Evolutionary conservation across 2,329 filamentous ascomycete genomes (phyloP).

Genomic region (Microdochium paspali): DNA sequence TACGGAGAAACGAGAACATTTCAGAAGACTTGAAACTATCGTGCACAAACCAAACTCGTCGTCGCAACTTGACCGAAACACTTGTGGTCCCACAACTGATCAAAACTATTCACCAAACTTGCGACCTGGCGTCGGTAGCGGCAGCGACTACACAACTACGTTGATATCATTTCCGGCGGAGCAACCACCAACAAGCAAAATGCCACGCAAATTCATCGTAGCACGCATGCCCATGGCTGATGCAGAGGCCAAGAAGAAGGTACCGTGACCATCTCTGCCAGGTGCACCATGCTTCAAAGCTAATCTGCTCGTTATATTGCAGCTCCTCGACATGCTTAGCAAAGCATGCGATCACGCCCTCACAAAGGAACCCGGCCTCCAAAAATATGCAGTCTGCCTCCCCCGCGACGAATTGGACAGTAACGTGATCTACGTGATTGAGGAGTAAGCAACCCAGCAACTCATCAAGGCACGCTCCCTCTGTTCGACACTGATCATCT

Average conservation of each 20-base stretch:
- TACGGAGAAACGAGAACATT: too few relatives aligned
- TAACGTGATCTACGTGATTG: slow-evolving; percentile 14
- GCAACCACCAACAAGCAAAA: background rate
- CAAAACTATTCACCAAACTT: too few relatives aligned
- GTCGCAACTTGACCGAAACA: too few relatives aligned
- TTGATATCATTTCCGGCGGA: background rate
- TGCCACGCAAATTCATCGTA: slow-evolving; percentile 3
- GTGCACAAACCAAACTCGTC: too few relatives aligned
- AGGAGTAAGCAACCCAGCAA: slow-evolving; percentile 16
- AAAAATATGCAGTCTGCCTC: slow-evolving; percentile 14
- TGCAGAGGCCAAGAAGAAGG: slow-evolving; percentile 1
- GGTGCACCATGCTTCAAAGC: too few relatives aligned
- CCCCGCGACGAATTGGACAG: slow-evolving; percentile 13
- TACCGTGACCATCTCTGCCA: too few relatives aligned
- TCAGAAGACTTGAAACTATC: too few relatives aligned
- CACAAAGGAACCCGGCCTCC: slow-evolving; percentile 10
- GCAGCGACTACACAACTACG: too few relatives aligned
- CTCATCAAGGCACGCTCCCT: background rate
- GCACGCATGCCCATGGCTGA: slow-evolving; percentile 1
- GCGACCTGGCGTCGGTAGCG: too few relatives aligned
- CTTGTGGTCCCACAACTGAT: too few relatives aligned
- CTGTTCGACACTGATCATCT: background rate
- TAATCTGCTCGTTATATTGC: too few relatives aligned
- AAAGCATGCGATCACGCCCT: slow-evolving; percentile 5
- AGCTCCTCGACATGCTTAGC: slow-evolving; percentile 6